A percentile compares a stretch with the other conserved stretches of the same genome.
These are phyloP conservation scores for Teratosphaeria zuluensis DNA, from an alignment of 2,329 filamentous ascomycete genomes.

Conservation along the genomic window DNA sequence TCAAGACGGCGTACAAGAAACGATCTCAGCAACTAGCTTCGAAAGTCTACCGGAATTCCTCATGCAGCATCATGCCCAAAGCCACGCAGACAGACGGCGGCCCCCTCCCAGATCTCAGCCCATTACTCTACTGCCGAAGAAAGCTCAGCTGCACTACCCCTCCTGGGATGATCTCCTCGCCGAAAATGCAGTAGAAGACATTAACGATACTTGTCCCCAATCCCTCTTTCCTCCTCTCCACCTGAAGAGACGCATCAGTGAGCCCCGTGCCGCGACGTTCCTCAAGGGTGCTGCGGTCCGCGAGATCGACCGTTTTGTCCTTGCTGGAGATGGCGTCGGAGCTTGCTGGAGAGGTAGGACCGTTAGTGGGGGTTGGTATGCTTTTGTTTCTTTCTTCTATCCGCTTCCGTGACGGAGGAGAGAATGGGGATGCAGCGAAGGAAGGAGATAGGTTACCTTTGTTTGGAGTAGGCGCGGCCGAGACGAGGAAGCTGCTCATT, in stretches of 20 bases:
- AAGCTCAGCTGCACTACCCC: too few relatives aligned
- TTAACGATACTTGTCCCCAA: neutral
- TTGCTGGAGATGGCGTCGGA: neutral
- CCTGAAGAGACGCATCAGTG: neutral
- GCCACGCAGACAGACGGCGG: too few relatives aligned
- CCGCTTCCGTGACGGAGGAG: neutral
- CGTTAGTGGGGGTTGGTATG: neutral
- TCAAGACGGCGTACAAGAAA: too few relatives aligned
- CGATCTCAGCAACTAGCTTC: too few relatives aligned
- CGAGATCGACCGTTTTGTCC: neutral
- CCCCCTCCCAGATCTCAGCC: too few relatives aligned
- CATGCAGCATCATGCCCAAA: too few relatives aligned
- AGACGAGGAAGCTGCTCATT: neutral
- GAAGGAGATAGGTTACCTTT: neutral
- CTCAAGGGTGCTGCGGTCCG: too few relatives aligned
- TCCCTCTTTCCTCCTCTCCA: neutral
- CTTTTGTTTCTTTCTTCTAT: neutral
- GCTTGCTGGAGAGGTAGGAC: neutral
- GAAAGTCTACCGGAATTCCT: too few relatives aligned
- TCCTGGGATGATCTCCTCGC: too few relatives aligned
- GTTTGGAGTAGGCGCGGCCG: neutral
- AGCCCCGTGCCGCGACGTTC: too few relatives aligned
- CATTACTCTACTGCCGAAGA: too few relatives aligned
- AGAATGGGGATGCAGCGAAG: neutral
- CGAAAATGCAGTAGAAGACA: neutral